Base-by-base conservation (phyloP, 1,284 basidiomycete species). In the Marasmius fiardii region DNA sequence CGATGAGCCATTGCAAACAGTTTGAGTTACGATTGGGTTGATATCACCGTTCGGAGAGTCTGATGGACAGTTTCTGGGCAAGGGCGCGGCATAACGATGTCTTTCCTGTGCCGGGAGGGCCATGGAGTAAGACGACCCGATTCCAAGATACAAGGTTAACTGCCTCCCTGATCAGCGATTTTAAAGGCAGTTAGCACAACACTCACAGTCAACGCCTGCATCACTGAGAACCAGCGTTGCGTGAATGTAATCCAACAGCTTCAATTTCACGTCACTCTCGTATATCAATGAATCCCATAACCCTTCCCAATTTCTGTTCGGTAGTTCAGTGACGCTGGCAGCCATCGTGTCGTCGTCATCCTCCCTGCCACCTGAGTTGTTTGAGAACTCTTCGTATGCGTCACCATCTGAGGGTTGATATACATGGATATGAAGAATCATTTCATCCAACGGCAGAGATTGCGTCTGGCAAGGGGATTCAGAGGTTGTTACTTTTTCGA, bases 91-190 rank as follows among this genome's bases (percentile, higher is more conserved):
- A 98, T 1, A 99, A 77, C 1, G 92, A 94, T 0, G 97, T 99
- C 74, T 99, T 99, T 18, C 97, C 97, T 0, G 97, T 99, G 0
- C 97, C 96, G 0, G 97, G 96, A 11, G 97, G 97, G 0, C 97
- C 97, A 68, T 99, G 95, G 12, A 99, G 78, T 1, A 99, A 76
- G 0, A 98, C 88, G 2, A 99, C 88, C 1, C 95, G 85, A 68
- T 98, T 98, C 93, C 95, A 98, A 0, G 93, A 89, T 23, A 98
- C 87, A 23, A 98, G 78, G 65, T 98, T 96, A 68, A 89, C 90
- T 92, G 56, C 8, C 57, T 51, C 26, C 26, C 12, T 28, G 43
- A n/a, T 54, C 51, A 12, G 28, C 60, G 41, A 61, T 56, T 49
- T 45, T 37, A n/a, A 33, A 31, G 6, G 44, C 5, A 31, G 56